Evolutionary conservation across 192 early-diverging fungal genomes (phyloP).

Genomic region (Backusella psychrophila): DNA sequence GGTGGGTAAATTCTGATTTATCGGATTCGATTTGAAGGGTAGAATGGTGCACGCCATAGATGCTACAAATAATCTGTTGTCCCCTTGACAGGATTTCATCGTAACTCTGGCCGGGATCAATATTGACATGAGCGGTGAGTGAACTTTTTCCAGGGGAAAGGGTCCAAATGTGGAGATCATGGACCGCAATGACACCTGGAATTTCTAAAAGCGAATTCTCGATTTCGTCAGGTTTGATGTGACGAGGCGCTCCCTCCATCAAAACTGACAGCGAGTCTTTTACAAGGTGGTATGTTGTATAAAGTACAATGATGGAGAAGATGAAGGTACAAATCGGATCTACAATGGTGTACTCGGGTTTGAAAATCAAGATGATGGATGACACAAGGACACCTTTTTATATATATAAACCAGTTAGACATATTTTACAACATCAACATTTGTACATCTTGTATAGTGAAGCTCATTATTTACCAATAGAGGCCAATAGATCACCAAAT

Average conservation of each 20-base stretch:
- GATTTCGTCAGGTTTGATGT: conserved; percentile 51
- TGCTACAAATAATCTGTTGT: conserved; percentile 48
- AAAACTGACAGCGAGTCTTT: conserved; percentile 62
- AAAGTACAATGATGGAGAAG: conserved; percentile 74
- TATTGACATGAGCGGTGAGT: conserved; percentile 29
- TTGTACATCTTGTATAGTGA: not conserved
- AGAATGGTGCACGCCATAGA: conserved; percentile 54
- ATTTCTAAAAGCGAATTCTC: conserved; percentile 41
- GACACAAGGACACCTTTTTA: conserved; percentile 71
- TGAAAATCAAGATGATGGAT: conserved; percentile 60
- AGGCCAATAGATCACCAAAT: conserved; percentile 76
- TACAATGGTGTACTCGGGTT: conserved; percentile 57
- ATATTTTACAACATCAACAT: not conserved
- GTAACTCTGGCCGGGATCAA: conserved; percentile 32
- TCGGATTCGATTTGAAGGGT: conserved; percentile 52
- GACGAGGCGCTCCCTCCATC: conserved; percentile 67
- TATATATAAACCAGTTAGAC: not conserved
- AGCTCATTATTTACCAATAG: conserved; percentile 45
- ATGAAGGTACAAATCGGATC: conserved; percentile 84
- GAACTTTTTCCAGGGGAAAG: conserved; percentile 52
- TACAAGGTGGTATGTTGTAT: conserved; percentile 68
- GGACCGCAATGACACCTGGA: conserved; percentile 46
- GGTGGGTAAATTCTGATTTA: conserved; percentile 40
- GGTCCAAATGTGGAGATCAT: conserved; percentile 58
- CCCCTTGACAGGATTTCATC: conserved; percentile 46